Base-by-base conservation (phyloP, 2,329 filamentous ascomycete species). In the Lasiodiplodia hormozganensis region DNA sequence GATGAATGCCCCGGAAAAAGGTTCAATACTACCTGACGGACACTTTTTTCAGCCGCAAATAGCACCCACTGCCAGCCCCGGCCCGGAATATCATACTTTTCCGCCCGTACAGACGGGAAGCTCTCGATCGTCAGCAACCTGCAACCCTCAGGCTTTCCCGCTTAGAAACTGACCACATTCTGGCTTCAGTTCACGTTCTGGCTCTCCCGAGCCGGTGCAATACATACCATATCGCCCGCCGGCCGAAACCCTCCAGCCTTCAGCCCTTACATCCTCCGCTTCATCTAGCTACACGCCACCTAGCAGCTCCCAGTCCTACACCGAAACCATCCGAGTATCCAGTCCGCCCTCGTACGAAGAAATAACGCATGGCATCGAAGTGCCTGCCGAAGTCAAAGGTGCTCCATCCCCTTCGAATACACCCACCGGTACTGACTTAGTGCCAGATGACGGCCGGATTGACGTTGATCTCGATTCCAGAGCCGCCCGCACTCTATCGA, bases 381-480 rank as follows among this genome's bases (percentile, higher is more conserved):
- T 54, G 25, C 52, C 31, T 14, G 52, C 52, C 3, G 52, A 54
- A 34, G 52, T 54, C 12, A 54, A 54, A 54, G 52, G 52, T 54
- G 10, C 18, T 12, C 2, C 51, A 54, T 2, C 51, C 18, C 2
- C 10, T 25, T 12, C 18, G 51, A 54, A 2, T 28, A 4, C 5
- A 5, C 25, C 25, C 4, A 4, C 25, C 25, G 4, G 18, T 54
- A 2, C 23, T 28, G 51, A 54, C 21, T 54, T 28, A 25, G 25
- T 54, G 25, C 25, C n/a, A 60, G 21, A 60, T 2, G 73, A 76
- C 52, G 75, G 74, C 57, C 73, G 72, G 36, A 70, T 76, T 43
- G 66, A 75, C 18, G 74, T 76, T 23, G 71, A 76, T 58, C 71
- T 76, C 21, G 62, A 74, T n/a, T 73, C 73, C 2, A 54, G 62